A percentile compares a stretch with the other conserved stretches of the same genome.
phyloP scores from a whole-genome alignment of 2,329 filamentous ascomycete genomes.

The Daldinia sp. region DNA sequence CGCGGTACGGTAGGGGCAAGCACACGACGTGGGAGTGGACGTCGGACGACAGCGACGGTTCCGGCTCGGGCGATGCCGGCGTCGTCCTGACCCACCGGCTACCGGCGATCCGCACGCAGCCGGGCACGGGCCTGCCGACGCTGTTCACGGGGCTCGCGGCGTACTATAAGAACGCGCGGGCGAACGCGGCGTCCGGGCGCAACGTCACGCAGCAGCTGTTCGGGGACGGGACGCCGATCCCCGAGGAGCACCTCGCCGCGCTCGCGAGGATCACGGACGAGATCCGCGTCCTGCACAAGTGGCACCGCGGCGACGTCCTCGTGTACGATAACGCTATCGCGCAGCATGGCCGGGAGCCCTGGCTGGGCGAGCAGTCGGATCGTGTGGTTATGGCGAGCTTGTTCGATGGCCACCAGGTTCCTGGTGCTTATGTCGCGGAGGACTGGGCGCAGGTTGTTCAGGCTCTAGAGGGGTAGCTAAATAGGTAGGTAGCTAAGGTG shows the following conservation, averaged over 20 bases:
- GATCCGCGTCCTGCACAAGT: slow-evolving; percentile 61
- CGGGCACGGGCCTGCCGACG: slow-evolving; percentile 58
- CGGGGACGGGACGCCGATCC: slow-evolving; percentile 61
- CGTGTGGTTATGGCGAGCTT: slow-evolving; percentile 61
- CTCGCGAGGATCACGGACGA: slow-evolving; percentile 61
- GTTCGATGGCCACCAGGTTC: slow-evolving; percentile 59
- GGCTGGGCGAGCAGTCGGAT: slow-evolving; percentile 60
- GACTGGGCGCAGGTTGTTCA: slow-evolving; percentile 62
- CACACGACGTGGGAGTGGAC: slow-evolving; percentile 63
- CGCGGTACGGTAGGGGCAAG: slow-evolving; percentile 58
- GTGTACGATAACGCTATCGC: slow-evolving; percentile 63
- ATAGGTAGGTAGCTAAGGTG: no score
- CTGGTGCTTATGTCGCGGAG: slow-evolving; percentile 57
- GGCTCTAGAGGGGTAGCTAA: slow-evolving; percentile 54
- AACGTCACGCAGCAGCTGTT: slow-evolving; percentile 57
- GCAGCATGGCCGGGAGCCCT: slow-evolving; percentile 63
- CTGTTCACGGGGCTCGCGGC: slow-evolving; percentile 61
- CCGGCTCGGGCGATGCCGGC: no score
- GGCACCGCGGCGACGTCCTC: slow-evolving; percentile 61
- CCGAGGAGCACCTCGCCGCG: slow-evolving; percentile 58
- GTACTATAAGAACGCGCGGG: slow-evolving; percentile 56
- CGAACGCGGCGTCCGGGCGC: slow-evolving; percentile 44
- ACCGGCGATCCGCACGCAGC: slow-evolving; percentile 61
- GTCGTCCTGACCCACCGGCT: slow-evolving; percentile 59
- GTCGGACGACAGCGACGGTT: slow-evolving; percentile 54